phyloP scores from a whole-genome alignment of 1,284 basidiomycete genomes.

The Austroboletus novae-zelandiae region DNA sequence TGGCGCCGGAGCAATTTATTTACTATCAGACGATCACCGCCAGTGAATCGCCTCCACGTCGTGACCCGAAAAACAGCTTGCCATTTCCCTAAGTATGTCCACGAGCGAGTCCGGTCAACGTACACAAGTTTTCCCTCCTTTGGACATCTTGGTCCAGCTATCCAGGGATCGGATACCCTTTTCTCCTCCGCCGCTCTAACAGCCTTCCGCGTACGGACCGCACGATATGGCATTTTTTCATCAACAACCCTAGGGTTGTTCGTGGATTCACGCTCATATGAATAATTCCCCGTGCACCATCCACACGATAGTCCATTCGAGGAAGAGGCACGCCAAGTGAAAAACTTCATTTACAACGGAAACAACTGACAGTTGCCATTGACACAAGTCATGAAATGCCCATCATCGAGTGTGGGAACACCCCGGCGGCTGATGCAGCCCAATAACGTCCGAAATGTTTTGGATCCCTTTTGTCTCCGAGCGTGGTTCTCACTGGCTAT shows the following conservation, averaged over 20 bases:
- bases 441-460: constrained; percentile 23
- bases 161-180: constrained; percentile 16
- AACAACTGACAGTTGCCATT: constrained; percentile 4
- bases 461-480: constrained; percentile 12
- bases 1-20: constrained; percentile 25
- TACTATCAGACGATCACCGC: constrained; percentile 25
- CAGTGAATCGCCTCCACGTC: constrained; percentile 13
- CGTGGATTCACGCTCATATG: constrained; percentile 14
- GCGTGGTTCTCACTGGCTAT: constrained; percentile 27
- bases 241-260: constrained; percentile 11
- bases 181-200: constrained; percentile 24
- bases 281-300: constrained; percentile 12
- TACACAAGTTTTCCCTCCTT: constrained; percentile 21
- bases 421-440: constrained; percentile 22
- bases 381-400: constrained; percentile 3
- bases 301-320: constrained; percentile 11
- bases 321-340: constrained; percentile 3
- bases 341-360: constrained; percentile 9
- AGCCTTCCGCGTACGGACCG: constrained; percentile 20
- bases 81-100: constrained; percentile 20
- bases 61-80: constrained; percentile 11
- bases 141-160: constrained; percentile 19
- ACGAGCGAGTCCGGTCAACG: constrained; percentile 15
- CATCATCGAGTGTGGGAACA: constrained; percentile 20
- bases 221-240: constrained; percentile 17